Evolutionary conservation across 1,284 basidiomycete species (phyloP).

Genomic region (Tilletia setariae): DNA sequence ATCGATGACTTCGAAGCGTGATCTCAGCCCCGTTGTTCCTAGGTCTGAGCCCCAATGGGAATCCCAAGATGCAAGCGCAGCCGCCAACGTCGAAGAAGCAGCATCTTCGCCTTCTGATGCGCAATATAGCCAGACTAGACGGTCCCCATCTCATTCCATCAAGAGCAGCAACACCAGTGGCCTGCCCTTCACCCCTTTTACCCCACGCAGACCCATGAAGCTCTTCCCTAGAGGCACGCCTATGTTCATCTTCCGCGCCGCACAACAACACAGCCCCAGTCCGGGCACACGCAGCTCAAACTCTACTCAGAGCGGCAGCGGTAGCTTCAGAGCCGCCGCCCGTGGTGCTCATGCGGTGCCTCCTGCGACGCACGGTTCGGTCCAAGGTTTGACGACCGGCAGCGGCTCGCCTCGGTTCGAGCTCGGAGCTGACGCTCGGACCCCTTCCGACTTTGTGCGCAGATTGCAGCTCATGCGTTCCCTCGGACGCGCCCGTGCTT

Average conservation of each 20-base stretch:
- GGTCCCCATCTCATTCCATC: not conserved
- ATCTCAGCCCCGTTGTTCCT: not conserved
- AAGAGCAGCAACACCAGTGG: not conserved
- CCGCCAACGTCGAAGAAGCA: not conserved
- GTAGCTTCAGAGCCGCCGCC: not conserved
- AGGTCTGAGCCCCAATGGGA: not conserved
- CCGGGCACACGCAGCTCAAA: not conserved
- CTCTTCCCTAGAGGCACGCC: constrained; percentile 8
- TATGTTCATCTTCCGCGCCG: constrained; percentile 13
- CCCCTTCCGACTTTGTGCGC: constrained; percentile 9
- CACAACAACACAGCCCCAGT: not conserved
- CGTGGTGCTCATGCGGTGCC: not conserved
- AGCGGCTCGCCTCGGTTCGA: constrained; percentile 3
- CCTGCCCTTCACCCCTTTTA: not conserved
- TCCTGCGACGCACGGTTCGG: not conserved
- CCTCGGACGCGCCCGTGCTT: not conserved
- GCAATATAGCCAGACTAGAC: not conserved
- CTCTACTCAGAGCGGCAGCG: not conserved
- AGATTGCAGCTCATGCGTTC: constrained; percentile 2
- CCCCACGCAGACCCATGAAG: constrained; percentile 9
- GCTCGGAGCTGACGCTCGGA: constrained; percentile 10
- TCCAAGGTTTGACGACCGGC: not conserved
- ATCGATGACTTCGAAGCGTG: not conserved
- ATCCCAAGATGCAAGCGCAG: not conserved
- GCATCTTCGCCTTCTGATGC: not conserved